Base-by-base conservation (phyloP, 78 protist species). In the Polysphondylium violaceum region DNA sequence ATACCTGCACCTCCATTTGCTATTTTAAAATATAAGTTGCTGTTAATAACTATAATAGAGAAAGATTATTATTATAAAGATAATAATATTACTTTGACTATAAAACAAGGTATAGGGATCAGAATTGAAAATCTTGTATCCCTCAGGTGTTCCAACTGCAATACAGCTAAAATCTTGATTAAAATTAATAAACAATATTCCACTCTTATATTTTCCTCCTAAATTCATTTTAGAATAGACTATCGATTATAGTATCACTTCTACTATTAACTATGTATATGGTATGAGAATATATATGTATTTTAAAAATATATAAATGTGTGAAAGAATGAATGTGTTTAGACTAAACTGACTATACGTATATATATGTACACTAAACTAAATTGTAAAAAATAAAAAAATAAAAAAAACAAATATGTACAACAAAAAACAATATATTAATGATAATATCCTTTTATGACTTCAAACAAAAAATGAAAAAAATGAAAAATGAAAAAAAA, bases 41-140 rank as follows among this genome's bases (percentile, higher is more conserved):
- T 74, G 35, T 41, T 35, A 27, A 59, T 23, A 12, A 72, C 73
- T 7, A 76, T 19, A 31, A 17, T 7, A 29, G 21, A 68, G 89
- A 23, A 29, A 25, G 50, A 68, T 27, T 25, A 23, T 9, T 9
- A 23, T 6, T 33, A 6, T 69, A 25, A 29, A 25, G n/a, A 38
- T 35, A 36, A 33, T 14, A 4, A 21, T 69, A 86, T 33, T 74
- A 85, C 93, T 43, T 60, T 87, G 86, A 36, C 73, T 72, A 69
- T 75, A 96, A 21, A 81, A 83, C 69, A 94, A 92, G n/a, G 74
- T 29, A 93, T 96, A 98, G 0, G 99, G 99, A 38, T 95, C 98
- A 58, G 96, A 93, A 85, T 96, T 97, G 95, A 87, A 98, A 33
- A 98, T 89, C 47, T 93, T 77, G 58, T 96, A 98, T 17, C 99